A percentile compares a stretch with the other conserved stretches of the same genome.
These are phyloP conservation scores for Escallonia herrerae DNA, from an alignment of 129 eudicot genomes.

Conservation along the genomic window DNA sequence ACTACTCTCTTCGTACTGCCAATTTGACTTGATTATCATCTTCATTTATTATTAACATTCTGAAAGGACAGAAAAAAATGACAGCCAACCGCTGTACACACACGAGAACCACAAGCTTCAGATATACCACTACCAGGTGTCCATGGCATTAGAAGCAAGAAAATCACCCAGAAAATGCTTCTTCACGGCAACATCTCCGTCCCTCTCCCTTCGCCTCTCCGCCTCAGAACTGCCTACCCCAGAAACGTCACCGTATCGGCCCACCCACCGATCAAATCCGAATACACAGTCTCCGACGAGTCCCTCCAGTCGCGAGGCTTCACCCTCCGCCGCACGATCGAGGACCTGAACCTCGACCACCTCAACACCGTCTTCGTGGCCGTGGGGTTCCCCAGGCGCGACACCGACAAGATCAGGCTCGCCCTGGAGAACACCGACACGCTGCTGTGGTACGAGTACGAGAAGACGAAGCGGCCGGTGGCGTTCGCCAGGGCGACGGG, in stretches of 20 bases:
- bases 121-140: too few species aligned
- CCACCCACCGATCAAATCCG: conserved; percentile 14
- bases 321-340: conserved; percentile 50
- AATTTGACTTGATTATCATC: too few species aligned
- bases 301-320: conserved; percentile 66
- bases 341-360: conserved; percentile 66
- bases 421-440: conserved; percentile 81
- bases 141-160: not conserved
- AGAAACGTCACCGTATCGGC: conserved; percentile 23
- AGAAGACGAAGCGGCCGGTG: conserved; percentile 74
- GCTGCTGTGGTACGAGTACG: conserved; percentile 74
- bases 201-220: too few species aligned
- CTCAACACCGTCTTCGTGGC: conserved; percentile 80
- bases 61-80: too few species aligned
- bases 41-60: too few species aligned
- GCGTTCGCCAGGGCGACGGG: conserved; percentile 97
- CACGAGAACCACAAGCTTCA: too few species aligned
- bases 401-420: conserved; percentile 65
- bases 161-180: conserved; percentile 28
- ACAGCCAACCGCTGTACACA: too few species aligned
- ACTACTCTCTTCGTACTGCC: too few species aligned
- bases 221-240: conserved; percentile 14
- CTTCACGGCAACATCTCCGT: conserved; percentile 37
- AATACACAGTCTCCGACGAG: conserved; percentile 53
- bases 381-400: conserved; percentile 88